Base-by-base conservation (phyloP, 2,329 filamentous ascomycete genomes). In the Hypocrella siamensis region DNA sequence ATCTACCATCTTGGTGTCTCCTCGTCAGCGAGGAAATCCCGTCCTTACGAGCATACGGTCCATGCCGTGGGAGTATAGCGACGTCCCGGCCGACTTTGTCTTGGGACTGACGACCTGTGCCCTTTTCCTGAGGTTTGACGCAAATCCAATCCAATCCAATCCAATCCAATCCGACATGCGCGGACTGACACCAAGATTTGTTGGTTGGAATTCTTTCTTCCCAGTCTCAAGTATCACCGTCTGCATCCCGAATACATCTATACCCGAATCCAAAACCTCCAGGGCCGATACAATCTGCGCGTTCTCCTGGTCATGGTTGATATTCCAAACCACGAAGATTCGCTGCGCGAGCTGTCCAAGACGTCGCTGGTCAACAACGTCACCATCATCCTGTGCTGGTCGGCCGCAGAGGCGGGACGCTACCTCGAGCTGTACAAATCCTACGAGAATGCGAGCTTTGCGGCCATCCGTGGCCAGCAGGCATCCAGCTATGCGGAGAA, bases 221-320 rank as follows among this genome's bases (percentile, higher is more conserved):
- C 7, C 34, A 67, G 83, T 30, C 69, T 98, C 33, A 98, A 96
- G 55, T 98, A 98, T 55, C 90, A 98, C 55, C 83, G 88, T 18
- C 67, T 98, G 32, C 90, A 98, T 49, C 90, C 90, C 1, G 90
- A 98, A 56, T 98, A 98, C 61, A 84, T 98, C 46, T 96, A 96
- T 60, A 85, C 79, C 17, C 79, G 90, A 35, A 92, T 98, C 43
- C 78, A 80, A 32, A 74, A 76, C 30, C 63, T 98, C 4, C 81
- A 81, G 31, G 82, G 81, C 31, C 83, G 81, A 56, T 96, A 92
- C 59, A 79, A 76, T 42, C 67, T 98, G 15, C 81, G 90, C 30
- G 67, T 98, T 32, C 60, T 98, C 18, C 67, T 98, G 30, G 76
- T 79, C 15, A 85, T 96, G 72, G 86, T 96, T 17, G 90, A 98